Percentiles rank a stretch among this genome's conserved stretches.
These are phyloP conservation scores for Floccularia luteovirens DNA, from an alignment of 768 basidiomycete genomes.

Conservation along the genomic window DNA sequence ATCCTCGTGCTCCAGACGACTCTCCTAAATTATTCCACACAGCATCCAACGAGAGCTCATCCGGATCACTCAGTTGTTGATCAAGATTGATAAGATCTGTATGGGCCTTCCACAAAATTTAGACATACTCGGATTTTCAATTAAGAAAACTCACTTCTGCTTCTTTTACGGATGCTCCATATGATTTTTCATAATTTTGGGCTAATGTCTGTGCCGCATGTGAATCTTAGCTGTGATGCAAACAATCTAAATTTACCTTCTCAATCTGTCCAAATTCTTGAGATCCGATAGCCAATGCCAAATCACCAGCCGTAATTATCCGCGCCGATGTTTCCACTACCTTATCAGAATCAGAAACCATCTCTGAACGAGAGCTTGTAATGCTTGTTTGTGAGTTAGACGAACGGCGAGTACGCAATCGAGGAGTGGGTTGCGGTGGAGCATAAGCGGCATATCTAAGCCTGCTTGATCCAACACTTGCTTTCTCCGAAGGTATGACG, in stretches of 20 bases:
- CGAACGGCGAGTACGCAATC: conserved; percentile 26
- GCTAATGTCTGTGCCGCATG: no score
- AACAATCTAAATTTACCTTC: conserved; percentile 4
- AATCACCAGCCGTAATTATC: conserved; percentile 33
- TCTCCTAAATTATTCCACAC: conserved; percentile 49
- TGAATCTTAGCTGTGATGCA: no score
- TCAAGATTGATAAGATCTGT: no score
- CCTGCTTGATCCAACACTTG: no score
- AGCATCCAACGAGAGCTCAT: no score
- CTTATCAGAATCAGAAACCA: conserved; percentile 21
- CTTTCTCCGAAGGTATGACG: no score
- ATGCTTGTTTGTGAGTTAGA: conserved; percentile 16
- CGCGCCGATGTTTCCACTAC: conserved; percentile 18
- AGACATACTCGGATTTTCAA: no score
- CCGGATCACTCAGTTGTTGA: no score
- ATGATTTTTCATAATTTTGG: no score
- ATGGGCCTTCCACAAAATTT: no score
- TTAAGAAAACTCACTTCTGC: no score
- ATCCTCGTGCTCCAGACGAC: conserved; percentile 45
- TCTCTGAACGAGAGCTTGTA: conserved; percentile 25
- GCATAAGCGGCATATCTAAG: conserved; percentile 71
- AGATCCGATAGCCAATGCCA: conserved; percentile 26
- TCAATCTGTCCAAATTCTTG: conserved; percentile 19
- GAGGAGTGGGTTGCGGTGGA: conserved; percentile 42
- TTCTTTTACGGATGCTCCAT: no score